These are phyloP conservation scores for Herpomyces periplanetae DNA, from an alignment of 2,329 filamentous ascomycete species.

Conservation along the genomic window DNA sequence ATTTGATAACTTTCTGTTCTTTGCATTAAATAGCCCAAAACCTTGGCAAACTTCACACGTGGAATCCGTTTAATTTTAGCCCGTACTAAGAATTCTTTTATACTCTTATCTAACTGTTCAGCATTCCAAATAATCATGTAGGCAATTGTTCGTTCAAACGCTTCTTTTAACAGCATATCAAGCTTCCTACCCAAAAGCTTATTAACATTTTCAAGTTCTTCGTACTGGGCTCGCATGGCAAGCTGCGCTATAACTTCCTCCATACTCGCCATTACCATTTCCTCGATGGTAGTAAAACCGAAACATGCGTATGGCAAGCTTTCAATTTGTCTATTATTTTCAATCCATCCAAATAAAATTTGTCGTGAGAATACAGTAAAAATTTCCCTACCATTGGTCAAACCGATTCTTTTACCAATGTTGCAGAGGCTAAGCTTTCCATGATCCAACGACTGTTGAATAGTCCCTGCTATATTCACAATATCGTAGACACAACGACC, in stretches of 20 bases:
- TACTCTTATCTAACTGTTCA: too few relatives aligned
- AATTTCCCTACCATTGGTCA: constrained; percentile 24
- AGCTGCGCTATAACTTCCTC: constrained; percentile 42
- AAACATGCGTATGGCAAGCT: constrained; percentile 56
- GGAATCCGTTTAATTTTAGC: too few relatives aligned
- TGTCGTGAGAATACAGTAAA: constrained; percentile 61
- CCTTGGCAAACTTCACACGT: too few relatives aligned
- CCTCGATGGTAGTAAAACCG: constrained; percentile 24
- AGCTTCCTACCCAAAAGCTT: constrained; percentile 14
- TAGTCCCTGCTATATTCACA: constrained; percentile 48
- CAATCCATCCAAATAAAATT: constrained; percentile 61
- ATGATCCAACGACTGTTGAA: constrained; percentile 22
- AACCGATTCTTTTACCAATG: constrained; percentile 21
- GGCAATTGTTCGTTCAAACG: constrained; percentile 38
- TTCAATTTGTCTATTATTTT: constrained; percentile 17
- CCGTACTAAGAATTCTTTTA: too few relatives aligned
- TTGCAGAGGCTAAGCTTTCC: constrained; percentile 26
- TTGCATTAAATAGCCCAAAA: too few relatives aligned
- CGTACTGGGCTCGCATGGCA: constrained; percentile 34
- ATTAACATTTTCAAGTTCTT: constrained; percentile 19
- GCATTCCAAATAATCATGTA: constrained; percentile 50
- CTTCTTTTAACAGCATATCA: constrained; percentile 17
- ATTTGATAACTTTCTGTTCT: too few relatives aligned
- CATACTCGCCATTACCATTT: constrained; percentile 27
- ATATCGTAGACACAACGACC: constrained; percentile 68